Conservation (phyloP, 371 early-diverging fungal genomes). For the Globomyces sp. region DNA sequence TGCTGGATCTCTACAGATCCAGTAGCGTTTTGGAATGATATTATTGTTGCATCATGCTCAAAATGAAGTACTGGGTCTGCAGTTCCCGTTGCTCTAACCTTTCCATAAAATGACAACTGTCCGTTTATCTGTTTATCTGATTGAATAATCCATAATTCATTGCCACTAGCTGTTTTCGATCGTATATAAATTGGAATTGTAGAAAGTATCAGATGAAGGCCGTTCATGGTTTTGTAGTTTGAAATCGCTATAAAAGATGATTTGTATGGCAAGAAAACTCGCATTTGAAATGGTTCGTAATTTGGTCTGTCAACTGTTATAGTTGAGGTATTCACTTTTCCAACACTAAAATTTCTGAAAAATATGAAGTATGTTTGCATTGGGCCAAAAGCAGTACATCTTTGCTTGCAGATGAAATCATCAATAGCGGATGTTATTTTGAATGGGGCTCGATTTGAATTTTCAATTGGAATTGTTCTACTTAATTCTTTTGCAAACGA, state of each 20-base stretch:
- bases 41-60: conserved; percentile 38
- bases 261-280: conserved; percentile 60
- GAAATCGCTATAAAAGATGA: conserved; percentile 65
- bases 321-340: conserved; percentile 49
- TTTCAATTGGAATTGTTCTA: conserved; percentile 48
- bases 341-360: conserved; percentile 66
- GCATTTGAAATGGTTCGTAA: conserved; percentile 32
- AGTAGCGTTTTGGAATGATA: conserved; percentile 46
- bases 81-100: conserved; percentile 45
- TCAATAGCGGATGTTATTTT: conserved; percentile 5
- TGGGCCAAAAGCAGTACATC: background rate
- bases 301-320: conserved; percentile 30
- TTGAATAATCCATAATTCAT: conserved; percentile 72
- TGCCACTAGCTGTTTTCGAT: conserved; percentile 22
- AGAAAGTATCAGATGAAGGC: conserved; percentile 56
- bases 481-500: conserved; percentile 63
- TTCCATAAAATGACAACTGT: conserved; percentile 59
- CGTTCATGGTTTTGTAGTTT: conserved; percentile 58
- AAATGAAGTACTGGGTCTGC: conserved; percentile 38
- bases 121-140: conserved; percentile 44
- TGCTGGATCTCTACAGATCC: conserved; percentile 52
- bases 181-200: conserved; percentile 67
- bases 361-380: conserved; percentile 59
- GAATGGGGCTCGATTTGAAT: conserved; percentile 5
- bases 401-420: conserved; percentile 6